Percentiles rank a stretch among this genome's conserved stretches.
Evolutionary conservation across 345 rosid genomes (phyloP).

Genomic region (Nasturtium officinale): DNA sequence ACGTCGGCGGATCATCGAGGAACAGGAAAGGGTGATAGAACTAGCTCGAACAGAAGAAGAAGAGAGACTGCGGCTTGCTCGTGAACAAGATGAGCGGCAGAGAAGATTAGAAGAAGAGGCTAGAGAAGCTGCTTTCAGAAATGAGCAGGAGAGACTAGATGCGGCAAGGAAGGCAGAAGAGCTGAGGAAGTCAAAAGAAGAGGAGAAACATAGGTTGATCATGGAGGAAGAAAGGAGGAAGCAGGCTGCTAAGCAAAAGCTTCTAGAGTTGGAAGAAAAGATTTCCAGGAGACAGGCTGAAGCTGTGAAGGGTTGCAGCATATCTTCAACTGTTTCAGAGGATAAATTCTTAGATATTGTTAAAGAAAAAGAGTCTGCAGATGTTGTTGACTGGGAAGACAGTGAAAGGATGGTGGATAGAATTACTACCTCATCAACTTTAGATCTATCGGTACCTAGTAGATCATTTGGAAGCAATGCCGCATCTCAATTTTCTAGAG

Average conservation of each 20-base stretch:
- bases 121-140: slow-evolving; percentile 87
- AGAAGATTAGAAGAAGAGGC: slow-evolving; percentile 86
- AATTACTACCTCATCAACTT: slow-evolving; percentile 71
- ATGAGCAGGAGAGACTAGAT: slow-evolving; percentile 80
- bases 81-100: slow-evolving; percentile 78
- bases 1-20: slow-evolving; percentile 68
- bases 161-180: slow-evolving; percentile 77
- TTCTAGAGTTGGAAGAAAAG: slow-evolving; percentile 88
- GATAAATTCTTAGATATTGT: slow-evolving; percentile 51
- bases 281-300: slow-evolving; percentile 88
- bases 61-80: slow-evolving; percentile 71
- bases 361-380: slow-evolving; percentile 57
- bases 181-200: slow-evolving; percentile 85
- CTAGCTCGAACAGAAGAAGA: slow-evolving; percentile 86
- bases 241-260: slow-evolving; percentile 94
- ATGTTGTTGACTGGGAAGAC: slow-evolving; percentile 85
- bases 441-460: slow-evolving; percentile 62
- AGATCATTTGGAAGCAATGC: slow-evolving; percentile 59
- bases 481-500: slow-evolving; percentile 57
- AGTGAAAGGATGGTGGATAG: slow-evolving; percentile 91
- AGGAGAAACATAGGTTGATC: slow-evolving; percentile 71
- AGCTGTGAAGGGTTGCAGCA: slow-evolving; percentile 50
- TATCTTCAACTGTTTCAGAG: slow-evolving; percentile 53
- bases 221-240: slow-evolving; percentile 98
- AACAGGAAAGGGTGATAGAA: slow-evolving; percentile 85